Percentiles rank a stretch among this genome's conserved stretches.
These are phyloP conservation scores for Orbilia oligospora DNA, from an alignment of 2,329 filamentous ascomycete species.

Conservation along the genomic window DNA sequence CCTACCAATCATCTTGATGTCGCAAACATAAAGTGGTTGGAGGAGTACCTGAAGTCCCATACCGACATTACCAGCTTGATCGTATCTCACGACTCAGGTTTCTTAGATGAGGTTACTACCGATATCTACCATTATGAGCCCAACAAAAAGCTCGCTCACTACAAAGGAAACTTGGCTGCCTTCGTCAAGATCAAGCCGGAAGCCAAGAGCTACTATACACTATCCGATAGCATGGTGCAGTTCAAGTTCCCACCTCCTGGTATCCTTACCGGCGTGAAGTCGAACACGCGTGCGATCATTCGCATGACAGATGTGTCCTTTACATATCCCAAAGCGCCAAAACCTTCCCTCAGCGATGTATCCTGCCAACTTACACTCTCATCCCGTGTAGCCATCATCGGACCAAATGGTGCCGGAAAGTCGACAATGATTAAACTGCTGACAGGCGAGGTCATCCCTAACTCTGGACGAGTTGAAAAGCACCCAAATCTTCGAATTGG, in stretches of 20 bases:
- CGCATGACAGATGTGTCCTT: constrained; percentile 93
- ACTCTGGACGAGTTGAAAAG: constrained; percentile 92
- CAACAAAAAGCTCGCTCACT: constrained; percentile 91
- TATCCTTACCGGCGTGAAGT: constrained; percentile 95
- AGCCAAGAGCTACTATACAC: constrained; percentile 97
- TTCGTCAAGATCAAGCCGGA: constrained; percentile 94
- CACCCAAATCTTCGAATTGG: constrained; percentile 98
- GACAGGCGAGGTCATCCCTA: constrained; percentile 79
- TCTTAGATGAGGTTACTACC: constrained; percentile 96
- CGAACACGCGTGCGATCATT: constrained; percentile 90
- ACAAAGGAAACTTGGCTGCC: constrained; percentile 83
- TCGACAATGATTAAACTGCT: constrained; percentile 98
- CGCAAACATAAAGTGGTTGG: constrained; percentile 93
- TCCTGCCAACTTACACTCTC: constrained; percentile 90
- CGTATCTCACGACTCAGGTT: constrained; percentile 97
- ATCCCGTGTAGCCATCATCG: constrained; percentile 95
- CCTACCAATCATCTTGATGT: constrained; percentile 99
- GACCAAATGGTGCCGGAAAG: constrained; percentile 97
- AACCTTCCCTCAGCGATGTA: constrained; percentile 88
- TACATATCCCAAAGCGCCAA: constrained; percentile 89
- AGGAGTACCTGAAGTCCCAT: constrained; percentile 95
- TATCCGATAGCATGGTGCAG: constrained; percentile 87
- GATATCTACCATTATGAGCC: constrained; percentile 98
- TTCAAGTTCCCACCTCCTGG: constrained; percentile 99
- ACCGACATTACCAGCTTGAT: constrained; percentile 97